Base-by-base conservation (phyloP, 2,329 filamentous ascomycete species). In the Diaporthe australafricana region DNA sequence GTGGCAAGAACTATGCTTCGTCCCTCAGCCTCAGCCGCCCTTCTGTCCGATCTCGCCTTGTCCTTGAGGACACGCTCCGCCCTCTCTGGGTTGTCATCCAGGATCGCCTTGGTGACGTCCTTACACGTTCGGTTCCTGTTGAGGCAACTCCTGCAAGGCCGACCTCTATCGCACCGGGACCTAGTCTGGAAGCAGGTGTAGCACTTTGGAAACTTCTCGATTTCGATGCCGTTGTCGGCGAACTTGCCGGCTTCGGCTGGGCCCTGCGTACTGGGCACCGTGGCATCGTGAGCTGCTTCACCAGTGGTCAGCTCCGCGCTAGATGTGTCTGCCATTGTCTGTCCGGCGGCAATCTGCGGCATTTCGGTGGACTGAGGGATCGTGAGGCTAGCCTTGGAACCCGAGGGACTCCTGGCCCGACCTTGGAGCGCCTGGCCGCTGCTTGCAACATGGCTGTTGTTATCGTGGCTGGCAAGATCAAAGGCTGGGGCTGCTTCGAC, bases 131-230 rank as follows among this genome's bases (percentile, higher is more conserved):
- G 35, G 30, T 20, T 25, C 14, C 16, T 65, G 1, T 2, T 25
- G 30, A 20, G 1, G 30, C 60, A 65, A 30, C 3, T 38, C n/a
- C 45, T 27, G n/a, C 60, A 65, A 11, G 60, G 60, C n/a, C 60
- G 60, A 38, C 30, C 60, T 20, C 45, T 45, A 30, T 38, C 7
- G 9, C 60, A 65, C 8, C 60, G 42, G 27, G 42, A 20, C 22
- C 42, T 48, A n/a, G 7, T 14, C 32, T 9, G 22, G 30, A 65
- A 65, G 45, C 60, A 65, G 14, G 20, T 17, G 38, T 9, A 22
- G 45, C 60, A 65, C 45, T 65, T 65, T 2, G 60, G 60, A 3
- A 65, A 65, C 16, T 27, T 32, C 11, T 35, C 30, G 45, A 48
- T 5, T 14, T 50, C 45, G 9, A 65, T 65, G 3, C 60, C 60